Base-by-base conservation (phyloP, 495 filamentous ascomycete species). In the Filosporella fistucella region DNA sequence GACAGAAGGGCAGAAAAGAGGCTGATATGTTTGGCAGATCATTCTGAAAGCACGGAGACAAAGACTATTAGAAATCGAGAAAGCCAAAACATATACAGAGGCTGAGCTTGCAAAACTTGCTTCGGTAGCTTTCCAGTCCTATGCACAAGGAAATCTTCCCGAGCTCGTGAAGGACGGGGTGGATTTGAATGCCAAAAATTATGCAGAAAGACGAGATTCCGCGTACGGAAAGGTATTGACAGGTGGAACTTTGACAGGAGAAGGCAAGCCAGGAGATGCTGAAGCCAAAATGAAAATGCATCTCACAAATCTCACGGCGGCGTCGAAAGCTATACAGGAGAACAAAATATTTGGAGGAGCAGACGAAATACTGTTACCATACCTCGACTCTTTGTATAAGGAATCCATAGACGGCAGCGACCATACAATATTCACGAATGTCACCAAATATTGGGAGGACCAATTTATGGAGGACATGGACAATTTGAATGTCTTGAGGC, bases 211-310 rank as follows among this genome's bases (percentile, higher is more conserved):
- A 45, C 71, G 78, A 37, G 73, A 81, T 37, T 74, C 76, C 33
- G 70, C 67, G 5, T 94, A 94, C 61, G 75, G 73, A 14, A 62
- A 62, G 17, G 80, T 90, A 2, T 57, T 91, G 16, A 69, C 75
- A 7, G 77, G 77, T 12, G 84, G 82, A 13, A 75, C 80, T 24
- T 68, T 88, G 42, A 64, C 75, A 1, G 81, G 82, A 0, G 72
- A 80, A 42, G 75, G 74, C 14, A 72, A 70, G 42, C 69, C 79
- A 20, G 67, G 80, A 7, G 88, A 94, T 51, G 75, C 77, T 36
- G 80, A 85, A 47, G 85, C 94, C 2, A 97, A 96, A 71, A 66
- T 88, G 42, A 95, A 94, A 61, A 95, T 96, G 90, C 89, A 96
- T 56, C 78, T 96, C 45, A 85, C 78, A 59, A 95, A 88, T 2